These are phyloP conservation scores for Anisodus tanguticus DNA, from an alignment of 257 asterid genomes.

Conservation along the genomic window DNA sequence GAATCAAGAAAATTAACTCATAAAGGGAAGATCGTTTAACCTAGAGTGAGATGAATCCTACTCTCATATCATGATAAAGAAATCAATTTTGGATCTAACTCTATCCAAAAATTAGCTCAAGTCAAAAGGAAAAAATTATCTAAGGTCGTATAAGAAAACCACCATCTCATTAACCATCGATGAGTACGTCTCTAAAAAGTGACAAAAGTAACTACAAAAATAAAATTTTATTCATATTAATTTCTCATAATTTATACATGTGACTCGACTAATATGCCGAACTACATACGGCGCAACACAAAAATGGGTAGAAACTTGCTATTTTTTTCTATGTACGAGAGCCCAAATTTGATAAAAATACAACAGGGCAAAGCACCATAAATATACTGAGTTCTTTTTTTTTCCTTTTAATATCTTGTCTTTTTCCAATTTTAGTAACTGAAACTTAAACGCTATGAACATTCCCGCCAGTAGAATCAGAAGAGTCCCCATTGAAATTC, in stretches of 20 bases:
- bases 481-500: conserved; percentile 62
- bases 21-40: no score
- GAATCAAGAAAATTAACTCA: background rate
- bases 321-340: background rate
- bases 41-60: no score
- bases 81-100: no score
- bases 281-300: background rate
- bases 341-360: conserved; percentile 15
- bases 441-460: background rate
- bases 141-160: no score
- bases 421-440: background rate
- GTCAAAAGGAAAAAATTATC: no score
- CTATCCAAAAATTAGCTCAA: no score
- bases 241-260: background rate
- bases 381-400: no score
- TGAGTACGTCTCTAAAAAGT: background rate
- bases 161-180: no score
- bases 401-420: background rate
- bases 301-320: background rate
- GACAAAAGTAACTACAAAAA: background rate
- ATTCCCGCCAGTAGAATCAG: conserved; percentile 64
- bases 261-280: background rate
- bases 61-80: no score
- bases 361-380: background rate
- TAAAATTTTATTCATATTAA: background rate